Percentiles rank a stretch among this genome's conserved stretches.
phyloP scores from a whole-genome alignment of 2,329 filamentous ascomycete species.

The Zymoseptoria pseudotritici region DNA sequence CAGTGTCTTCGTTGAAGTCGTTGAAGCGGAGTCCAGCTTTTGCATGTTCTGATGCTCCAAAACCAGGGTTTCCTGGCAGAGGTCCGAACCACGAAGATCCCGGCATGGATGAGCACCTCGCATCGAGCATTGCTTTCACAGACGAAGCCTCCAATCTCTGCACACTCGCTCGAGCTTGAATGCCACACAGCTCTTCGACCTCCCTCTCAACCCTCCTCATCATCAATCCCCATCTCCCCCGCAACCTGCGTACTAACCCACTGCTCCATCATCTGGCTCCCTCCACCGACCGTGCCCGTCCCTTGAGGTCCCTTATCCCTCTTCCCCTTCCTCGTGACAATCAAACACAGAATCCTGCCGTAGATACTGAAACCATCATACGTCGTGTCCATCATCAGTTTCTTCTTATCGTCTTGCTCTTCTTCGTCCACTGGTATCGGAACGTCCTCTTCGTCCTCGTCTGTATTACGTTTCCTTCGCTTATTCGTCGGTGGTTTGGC shows the following conservation, averaged over 20 bases:
- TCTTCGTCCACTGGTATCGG: conserved; percentile 7
- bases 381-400: conserved; percentile 72
- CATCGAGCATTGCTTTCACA: no score
- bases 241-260: conserved; percentile 34
- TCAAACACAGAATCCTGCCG: conserved; percentile 81
- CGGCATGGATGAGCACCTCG: no score
- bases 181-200: neutral
- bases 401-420: conserved; percentile 72
- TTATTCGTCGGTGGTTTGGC: conserved; percentile 18
- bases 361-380: conserved; percentile 97
- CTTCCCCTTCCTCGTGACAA: conserved; percentile 65
- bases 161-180: no score
- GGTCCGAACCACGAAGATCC: no score
- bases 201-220: conserved; percentile 22
- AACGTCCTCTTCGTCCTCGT: conserved; percentile 14
- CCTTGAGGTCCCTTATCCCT: conserved; percentile 27
- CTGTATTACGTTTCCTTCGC: conserved; percentile 14
- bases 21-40: no score
- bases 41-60: no score
- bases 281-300: conserved; percentile 16
- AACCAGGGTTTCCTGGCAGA: no score
- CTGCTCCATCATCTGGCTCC: conserved; percentile 34
- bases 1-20: no score
- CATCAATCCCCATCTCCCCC: conserved; percentile 25
- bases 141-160: no score